These are phyloP conservation scores for Diutina rugosa DNA, from an alignment of 1,139 yeast genomes.

Conservation along the genomic window DNA sequence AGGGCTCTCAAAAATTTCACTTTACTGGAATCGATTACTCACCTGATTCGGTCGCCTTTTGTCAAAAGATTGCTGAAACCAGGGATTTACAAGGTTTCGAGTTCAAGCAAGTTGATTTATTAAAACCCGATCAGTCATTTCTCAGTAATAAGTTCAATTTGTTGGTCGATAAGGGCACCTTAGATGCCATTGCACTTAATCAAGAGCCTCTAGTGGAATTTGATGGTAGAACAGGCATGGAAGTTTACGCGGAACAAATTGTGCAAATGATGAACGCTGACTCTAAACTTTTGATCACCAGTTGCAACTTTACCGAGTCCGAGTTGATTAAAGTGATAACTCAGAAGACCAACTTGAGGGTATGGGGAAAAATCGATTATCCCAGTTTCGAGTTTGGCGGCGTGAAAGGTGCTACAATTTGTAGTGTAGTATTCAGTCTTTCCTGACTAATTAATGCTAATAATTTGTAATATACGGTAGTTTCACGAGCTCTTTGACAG, in stretches of 20 bases:
- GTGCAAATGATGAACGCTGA: constrained; percentile 37
- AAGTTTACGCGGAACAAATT: constrained; percentile 55
- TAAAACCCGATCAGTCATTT: constrained; percentile 6
- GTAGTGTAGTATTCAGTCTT: constrained; percentile 60
- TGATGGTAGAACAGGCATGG: constrained; percentile 38
- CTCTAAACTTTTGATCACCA: constrained; percentile 66
- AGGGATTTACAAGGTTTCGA: constrained; percentile 18
- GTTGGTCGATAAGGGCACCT: constrained; percentile 83
- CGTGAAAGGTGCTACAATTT: constrained; percentile 71
- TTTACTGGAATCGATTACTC: constrained; percentile 77
- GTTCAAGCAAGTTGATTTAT: constrained; percentile 36
- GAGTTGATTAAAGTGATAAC: constrained; percentile 53
- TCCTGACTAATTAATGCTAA: neutral
- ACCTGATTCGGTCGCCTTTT: constrained; percentile 62
- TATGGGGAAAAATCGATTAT: constrained; percentile 56
- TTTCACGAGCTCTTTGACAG: constrained; percentile 8
- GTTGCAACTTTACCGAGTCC: constrained; percentile 85
- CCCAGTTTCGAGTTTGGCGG: constrained; percentile 89
- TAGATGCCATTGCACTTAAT: constrained; percentile 91
- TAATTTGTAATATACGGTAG: neutral
- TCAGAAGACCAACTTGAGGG: constrained; percentile 23
- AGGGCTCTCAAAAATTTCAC: constrained; percentile 20
- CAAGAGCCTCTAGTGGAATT: constrained; percentile 32
- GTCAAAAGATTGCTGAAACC: constrained; percentile 38
- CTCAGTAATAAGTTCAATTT: constrained; percentile 42